Base-by-base conservation (phyloP, 1,284 basidiomycete species). In the Tremellales sp. region DNA sequence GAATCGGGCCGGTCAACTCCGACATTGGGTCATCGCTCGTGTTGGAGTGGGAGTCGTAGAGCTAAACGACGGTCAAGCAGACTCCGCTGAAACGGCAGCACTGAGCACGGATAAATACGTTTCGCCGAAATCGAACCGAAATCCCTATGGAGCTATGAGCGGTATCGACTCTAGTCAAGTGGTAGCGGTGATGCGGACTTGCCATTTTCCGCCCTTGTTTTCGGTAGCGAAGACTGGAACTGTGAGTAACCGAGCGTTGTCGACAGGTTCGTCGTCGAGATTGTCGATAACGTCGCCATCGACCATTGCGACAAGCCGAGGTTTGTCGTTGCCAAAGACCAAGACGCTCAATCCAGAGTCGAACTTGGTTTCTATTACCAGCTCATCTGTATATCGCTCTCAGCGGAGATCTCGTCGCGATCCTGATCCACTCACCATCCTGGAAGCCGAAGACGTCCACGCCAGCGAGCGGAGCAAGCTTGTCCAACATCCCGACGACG, bases 401-500 rank as follows among this genome's bases (percentile, higher is more conserved):
- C 28, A 43, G 28, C 31, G 37, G 48, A 50, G 43, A 50, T 50
- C 13, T 40, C n/a, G n/a, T n/a, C 18, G 25, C 26, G 3, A 5
- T 3, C 3, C 37, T 12, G 9, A 10, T n/a, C 24, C n/a, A 38
- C 51, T 50, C 26, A 50, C 51, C 51, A n/a, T 45, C 21, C 1
- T 45, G 7, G 13, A 34, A 31, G 21, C 27, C 25, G 13, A 52
- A 21, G 5, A 18, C 41, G 2, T 35, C 19, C 26, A 63, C 32
- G 4, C 53, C 58, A 8, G 52, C 57, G 2, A 63, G 43, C 4
- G 52, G 46, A 0, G 58, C 58, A 31, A 55, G 50, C 52, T 61
- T 58, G 33, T 64, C 57, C 25, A 58, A 28, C 44, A 60, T 52
- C 12, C 64, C 64, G 10, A 66, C 36, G 4, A 60, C 43, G 4